Percentiles rank a stretch among this genome's conserved stretches.
phyloP scores from a whole-genome alignment of 805 yeast species.

The Candida oleophila region DNA sequence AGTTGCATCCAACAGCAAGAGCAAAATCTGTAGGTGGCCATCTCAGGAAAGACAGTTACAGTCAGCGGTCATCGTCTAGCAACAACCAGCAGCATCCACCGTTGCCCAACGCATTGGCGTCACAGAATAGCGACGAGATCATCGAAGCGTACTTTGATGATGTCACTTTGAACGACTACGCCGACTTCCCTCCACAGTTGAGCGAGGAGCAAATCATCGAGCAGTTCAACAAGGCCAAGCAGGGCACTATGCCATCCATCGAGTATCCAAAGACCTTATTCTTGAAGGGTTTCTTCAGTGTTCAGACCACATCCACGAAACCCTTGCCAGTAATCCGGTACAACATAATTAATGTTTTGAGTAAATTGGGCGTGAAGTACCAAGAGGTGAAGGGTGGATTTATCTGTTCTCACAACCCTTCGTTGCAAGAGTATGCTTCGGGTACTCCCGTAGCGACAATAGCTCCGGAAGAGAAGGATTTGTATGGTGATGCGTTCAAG shows the following conservation, averaged over 20 bases:
- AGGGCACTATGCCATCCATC: conserved; percentile 88
- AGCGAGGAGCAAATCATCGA: conserved; percentile 42
- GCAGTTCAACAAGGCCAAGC: conserved; percentile 53
- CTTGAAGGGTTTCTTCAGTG: conserved; percentile 90
- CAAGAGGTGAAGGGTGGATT: conserved; percentile 95
- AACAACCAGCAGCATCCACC: conserved; percentile 37
- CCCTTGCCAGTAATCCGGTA: conserved; percentile 86
- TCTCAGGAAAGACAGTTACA: conserved; percentile 57
- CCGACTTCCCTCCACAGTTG: conserved; percentile 33
- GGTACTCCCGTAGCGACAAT: conserved; percentile 9
- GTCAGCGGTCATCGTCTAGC: conserved; percentile 8
- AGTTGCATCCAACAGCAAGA: conserved; percentile 78
- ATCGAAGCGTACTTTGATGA: conserved; percentile 61
- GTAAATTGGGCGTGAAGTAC: conserved; percentile 72
- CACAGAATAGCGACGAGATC: conserved; percentile 46
- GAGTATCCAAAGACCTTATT: conserved; percentile 90
- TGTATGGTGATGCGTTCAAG: conserved; percentile 41
- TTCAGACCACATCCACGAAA: conserved; percentile 91
- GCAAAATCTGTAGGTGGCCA: conserved; percentile 85
- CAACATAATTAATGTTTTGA: conserved; percentile 75
- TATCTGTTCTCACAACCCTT: conserved; percentile 70
- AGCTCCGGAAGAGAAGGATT: conserved; percentile 26
- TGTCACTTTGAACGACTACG: conserved; percentile 41
- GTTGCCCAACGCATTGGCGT: conserved; percentile 40
- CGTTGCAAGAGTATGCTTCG: conserved; percentile 24